These are phyloP conservation scores for Azolla pinnata DNA, from an alignment of 75 land plant species.

Conservation along the genomic window DNA sequence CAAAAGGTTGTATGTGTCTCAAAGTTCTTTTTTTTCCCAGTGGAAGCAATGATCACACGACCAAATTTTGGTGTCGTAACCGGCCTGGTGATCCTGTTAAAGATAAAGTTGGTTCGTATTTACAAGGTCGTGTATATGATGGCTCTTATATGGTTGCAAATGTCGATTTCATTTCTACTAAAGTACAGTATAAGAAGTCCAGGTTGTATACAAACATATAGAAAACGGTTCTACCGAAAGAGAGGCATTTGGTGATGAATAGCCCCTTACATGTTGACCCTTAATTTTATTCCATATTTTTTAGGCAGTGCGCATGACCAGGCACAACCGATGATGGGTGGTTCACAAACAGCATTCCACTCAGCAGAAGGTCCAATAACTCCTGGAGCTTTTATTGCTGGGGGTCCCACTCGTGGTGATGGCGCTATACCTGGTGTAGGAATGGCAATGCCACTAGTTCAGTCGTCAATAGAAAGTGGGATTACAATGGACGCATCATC, in stretches of 20 bases:
- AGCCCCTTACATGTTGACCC: no score
- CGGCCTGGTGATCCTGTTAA: constrained; percentile 87
- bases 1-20: not conserved
- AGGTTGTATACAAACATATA: no score
- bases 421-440: constrained; percentile 99
- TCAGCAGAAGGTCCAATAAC: constrained; percentile 51
- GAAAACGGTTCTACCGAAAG: no score
- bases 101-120: constrained; percentile 39
- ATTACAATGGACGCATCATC: constrained; percentile 37
- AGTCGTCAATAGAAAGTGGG: constrained; percentile 39
- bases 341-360: constrained; percentile 28
- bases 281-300: no score
- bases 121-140: no score
- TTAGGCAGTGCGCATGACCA: not conserved
- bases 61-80: constrained; percentile 97
- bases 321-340: constrained; percentile 17
- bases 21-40: constrained; percentile 25
- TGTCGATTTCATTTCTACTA: no score
- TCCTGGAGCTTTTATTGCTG: constrained; percentile 56
- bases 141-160: no score
- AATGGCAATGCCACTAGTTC: constrained; percentile 73
- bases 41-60: constrained; percentile 97
- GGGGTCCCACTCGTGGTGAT: constrained; percentile 65
- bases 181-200: no score
- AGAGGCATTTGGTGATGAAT: no score